Conservation (phyloP, 2,329 filamentous ascomycete genomes). For the Beauveria bassiana region DNA sequence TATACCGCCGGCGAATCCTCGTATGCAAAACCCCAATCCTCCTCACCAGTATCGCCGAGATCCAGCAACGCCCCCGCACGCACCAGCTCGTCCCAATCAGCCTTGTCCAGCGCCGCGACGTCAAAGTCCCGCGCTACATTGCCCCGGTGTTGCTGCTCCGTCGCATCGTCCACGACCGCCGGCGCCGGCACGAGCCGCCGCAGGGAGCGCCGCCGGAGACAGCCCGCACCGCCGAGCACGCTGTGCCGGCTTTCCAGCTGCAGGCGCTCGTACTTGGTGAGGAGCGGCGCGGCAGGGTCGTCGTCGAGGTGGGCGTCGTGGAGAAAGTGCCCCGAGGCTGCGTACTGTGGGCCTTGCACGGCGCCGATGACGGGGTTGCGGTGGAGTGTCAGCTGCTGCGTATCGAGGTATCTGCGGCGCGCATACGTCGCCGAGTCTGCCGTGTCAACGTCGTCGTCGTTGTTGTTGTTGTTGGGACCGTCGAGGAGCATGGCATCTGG, state of each 20-base stretch:
- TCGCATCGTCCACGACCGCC: not conserved
- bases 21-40: slow-evolving; percentile 27
- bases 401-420: slow-evolving; percentile 26
- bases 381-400: slow-evolving; percentile 33
- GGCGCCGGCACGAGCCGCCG: not conserved
- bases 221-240: slow-evolving; percentile 18
- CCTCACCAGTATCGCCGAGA: slow-evolving; percentile 20
- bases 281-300: slow-evolving; percentile 35
- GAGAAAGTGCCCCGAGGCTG: slow-evolving; percentile 36
- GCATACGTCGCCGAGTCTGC: slow-evolving; percentile 17
- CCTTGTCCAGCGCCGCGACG: slow-evolving; percentile 14
- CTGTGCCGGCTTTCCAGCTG: slow-evolving; percentile 36
- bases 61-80: slow-evolving; percentile 22
- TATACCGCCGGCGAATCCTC: slow-evolving; percentile 19
- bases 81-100: slow-evolving; percentile 15
- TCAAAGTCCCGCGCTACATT: slow-evolving; percentile 25
- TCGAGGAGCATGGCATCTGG: slow-evolving; percentile 9
- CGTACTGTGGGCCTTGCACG: slow-evolving; percentile 48
- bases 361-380: slow-evolving; percentile 43
- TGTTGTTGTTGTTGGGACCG: slow-evolving; percentile 11
- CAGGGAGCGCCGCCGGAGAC: not conserved
- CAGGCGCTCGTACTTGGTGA: slow-evolving; percentile 32
- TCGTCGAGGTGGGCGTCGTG: slow-evolving; percentile 39
- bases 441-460: not conserved
- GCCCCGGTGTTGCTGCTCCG: slow-evolving; percentile 16